A percentile compares a stretch with the other conserved stretches of the same genome.
These are phyloP conservation scores for Eucalyptus sp. DNA, from an alignment of 345 rosid genomes.

Conservation along the genomic window DNA sequence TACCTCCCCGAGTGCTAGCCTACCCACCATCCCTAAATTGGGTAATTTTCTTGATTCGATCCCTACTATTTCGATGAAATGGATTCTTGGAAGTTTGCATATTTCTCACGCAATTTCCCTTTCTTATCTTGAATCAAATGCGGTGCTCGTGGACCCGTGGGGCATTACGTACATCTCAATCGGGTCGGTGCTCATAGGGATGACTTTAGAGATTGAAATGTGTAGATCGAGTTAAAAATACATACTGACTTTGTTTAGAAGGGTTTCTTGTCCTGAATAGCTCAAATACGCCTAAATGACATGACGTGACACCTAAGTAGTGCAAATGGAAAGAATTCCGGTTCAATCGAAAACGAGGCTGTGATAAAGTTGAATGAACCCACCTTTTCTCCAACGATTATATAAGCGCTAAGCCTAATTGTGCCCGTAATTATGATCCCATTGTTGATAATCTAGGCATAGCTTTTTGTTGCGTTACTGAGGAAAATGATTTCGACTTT, in stretches of 20 bases:
- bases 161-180: background rate
- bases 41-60: background rate
- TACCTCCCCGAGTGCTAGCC: background rate
- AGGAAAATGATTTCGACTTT: background rate
- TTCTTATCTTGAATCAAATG: background rate
- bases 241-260: background rate
- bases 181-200: background rate
- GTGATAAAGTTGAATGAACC: background rate
- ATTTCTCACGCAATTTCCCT: background rate
- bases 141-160: background rate
- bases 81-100: too few species aligned
- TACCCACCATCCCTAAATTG: background rate
- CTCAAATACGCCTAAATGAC: background rate
- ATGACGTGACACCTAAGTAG: background rate
- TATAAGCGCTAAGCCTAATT: background rate
- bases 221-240: background rate
- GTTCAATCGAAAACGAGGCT: background rate
- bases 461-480: background rate
- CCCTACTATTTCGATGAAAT: background rate
- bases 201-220: background rate
- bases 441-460: background rate
- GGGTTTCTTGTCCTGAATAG: background rate
- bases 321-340: background rate
- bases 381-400: background rate
- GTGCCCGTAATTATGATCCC: accelerated